phyloP scores from a whole-genome alignment of 148 eudicot species.

The Arbutus unedo region DNA sequence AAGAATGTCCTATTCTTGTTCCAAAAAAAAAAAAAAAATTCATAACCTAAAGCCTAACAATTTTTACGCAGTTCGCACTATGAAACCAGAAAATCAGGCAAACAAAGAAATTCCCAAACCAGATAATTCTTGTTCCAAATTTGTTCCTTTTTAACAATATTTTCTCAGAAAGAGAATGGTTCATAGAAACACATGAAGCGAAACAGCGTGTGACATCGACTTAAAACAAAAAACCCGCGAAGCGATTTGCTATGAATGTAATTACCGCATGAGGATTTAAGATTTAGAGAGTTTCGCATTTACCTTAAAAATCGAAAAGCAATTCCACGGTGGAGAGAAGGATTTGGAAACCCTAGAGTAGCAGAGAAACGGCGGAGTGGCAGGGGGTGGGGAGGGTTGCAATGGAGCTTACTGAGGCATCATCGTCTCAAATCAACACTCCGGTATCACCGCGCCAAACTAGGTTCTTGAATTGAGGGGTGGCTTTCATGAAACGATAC shows the following conservation, averaged over 20 bases:
- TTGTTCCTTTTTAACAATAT: background rate
- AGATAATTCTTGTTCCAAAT: background rate
- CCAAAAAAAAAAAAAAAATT: background rate
- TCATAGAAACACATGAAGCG: background rate
- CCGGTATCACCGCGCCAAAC: conserved; percentile 3
- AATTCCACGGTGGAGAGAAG: background rate
- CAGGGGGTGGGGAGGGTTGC: background rate
- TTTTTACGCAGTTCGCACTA: background rate
- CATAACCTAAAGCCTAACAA: background rate
- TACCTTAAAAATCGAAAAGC: background rate
- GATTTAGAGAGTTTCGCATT: background rate
- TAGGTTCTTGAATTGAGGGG: conserved; percentile 1
- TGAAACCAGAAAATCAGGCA: background rate
- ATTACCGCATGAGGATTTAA: no score
- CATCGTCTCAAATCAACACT: background rate
- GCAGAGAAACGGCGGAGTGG: background rate
- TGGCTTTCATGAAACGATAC: background rate
- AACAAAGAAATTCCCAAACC: background rate
- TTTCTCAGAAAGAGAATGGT: background rate
- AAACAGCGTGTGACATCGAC: background rate
- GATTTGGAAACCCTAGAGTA: conserved; percentile 11
- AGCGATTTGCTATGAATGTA: background rate
- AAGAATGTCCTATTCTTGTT: background rate
- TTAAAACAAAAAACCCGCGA: background rate
- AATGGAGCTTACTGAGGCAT: background rate